A percentile compares a stretch with the other conserved stretches of the same genome.
phyloP scores from a whole-genome alignment of 768 basidiomycete genomes.

The Mycena polygramma region DNA sequence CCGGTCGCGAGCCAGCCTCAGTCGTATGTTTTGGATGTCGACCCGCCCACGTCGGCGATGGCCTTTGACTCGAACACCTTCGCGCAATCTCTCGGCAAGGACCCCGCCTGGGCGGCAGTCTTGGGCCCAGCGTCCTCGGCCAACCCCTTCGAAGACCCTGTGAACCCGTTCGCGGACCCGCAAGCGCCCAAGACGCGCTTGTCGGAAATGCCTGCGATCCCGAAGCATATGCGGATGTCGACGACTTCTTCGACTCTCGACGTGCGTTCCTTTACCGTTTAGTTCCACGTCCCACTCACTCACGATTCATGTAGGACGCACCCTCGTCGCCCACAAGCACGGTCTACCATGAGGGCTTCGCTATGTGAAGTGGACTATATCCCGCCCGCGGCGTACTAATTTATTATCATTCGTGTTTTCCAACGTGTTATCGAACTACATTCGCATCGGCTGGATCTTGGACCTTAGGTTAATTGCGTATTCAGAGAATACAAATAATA shows the following conservation, averaged over 20 bases:
- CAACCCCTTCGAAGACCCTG: slow-evolving; percentile 38
- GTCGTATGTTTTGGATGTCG: slow-evolving; percentile 29
- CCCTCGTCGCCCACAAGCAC: slow-evolving; percentile 29
- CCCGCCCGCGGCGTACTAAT: neutral
- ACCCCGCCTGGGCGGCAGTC: slow-evolving; percentile 32
- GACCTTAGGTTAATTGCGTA: slow-evolving; percentile 23
- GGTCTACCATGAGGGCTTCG: slow-evolving; percentile 33
- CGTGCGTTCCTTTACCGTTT: neutral
- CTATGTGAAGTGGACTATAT: slow-evolving; percentile 30
- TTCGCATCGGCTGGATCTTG: slow-evolving; percentile 8
- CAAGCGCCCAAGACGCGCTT: slow-evolving; percentile 25
- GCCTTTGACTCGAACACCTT: slow-evolving; percentile 30
- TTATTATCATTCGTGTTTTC: slow-evolving; percentile 6
- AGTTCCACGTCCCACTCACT: neutral
- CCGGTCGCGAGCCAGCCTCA: slow-evolving; percentile 2
- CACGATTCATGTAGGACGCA: slow-evolving; percentile 14
- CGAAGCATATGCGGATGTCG: slow-evolving; percentile 35
- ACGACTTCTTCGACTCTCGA: slow-evolving; percentile 34
- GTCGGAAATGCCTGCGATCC: slow-evolving; percentile 37
- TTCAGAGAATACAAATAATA: slow-evolving; percentile 26
- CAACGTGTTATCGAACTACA: slow-evolving; percentile 17
- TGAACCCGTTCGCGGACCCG: slow-evolving; percentile 36
- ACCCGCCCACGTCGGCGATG: slow-evolving; percentile 30
- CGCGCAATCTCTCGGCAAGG: slow-evolving; percentile 31
- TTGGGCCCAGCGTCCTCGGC: slow-evolving; percentile 30